These are phyloP conservation scores for Hypomyces perniciosus DNA, from an alignment of 2,329 filamentous ascomycete genomes.

Conservation along the genomic window DNA sequence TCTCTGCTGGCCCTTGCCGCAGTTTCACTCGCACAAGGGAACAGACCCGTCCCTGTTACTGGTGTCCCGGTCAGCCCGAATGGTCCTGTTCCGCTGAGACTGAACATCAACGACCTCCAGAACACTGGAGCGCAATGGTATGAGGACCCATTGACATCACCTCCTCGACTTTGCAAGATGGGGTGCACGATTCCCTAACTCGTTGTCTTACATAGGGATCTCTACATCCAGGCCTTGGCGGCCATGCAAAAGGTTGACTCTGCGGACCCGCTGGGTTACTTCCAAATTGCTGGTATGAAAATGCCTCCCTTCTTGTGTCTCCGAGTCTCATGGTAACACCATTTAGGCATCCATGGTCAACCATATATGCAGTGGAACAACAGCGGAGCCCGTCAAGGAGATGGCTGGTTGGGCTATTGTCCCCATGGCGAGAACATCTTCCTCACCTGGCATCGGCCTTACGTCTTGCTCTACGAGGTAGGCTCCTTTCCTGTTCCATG, in stretches of 20 bases:
- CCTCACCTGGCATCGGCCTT: slow-evolving; percentile 51
- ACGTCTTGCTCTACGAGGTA: slow-evolving; percentile 49
- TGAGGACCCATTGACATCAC: slow-evolving; percentile 4
- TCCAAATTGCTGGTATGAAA: slow-evolving; percentile 41
- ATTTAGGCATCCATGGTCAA: slow-evolving; percentile 35
- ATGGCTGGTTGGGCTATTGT: slow-evolving; percentile 37
- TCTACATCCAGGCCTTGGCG: slow-evolving; percentile 42
- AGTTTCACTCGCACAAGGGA: slow-evolving; percentile 20
- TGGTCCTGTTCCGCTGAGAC: slow-evolving; percentile 37
- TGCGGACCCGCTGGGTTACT: slow-evolving; percentile 42
- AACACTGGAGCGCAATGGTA: slow-evolving; percentile 38
- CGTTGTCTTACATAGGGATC: slow-evolving; percentile 32
- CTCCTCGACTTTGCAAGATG: neutral
- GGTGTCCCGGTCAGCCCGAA: slow-evolving; percentile 34
- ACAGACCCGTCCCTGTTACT: slow-evolving; percentile 27
- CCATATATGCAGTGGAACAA: slow-evolving; percentile 39
- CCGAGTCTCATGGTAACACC: slow-evolving; percentile 7
- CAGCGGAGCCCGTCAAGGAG: slow-evolving; percentile 25
- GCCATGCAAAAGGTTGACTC: slow-evolving; percentile 37
- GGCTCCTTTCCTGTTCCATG: slow-evolving; percentile 3
- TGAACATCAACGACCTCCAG: slow-evolving; percentile 43
- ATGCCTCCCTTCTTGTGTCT: neutral
- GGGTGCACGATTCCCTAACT: slow-evolving; percentile 10
- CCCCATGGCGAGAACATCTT: slow-evolving; percentile 46
- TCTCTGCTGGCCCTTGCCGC: slow-evolving; percentile 22